Evolutionary conservation across 228 moss, liverwort and hornwort species (phyloP), one percentile per base, ranked within the genome.

Genomic region (Sphagnum fallax): DNA sequence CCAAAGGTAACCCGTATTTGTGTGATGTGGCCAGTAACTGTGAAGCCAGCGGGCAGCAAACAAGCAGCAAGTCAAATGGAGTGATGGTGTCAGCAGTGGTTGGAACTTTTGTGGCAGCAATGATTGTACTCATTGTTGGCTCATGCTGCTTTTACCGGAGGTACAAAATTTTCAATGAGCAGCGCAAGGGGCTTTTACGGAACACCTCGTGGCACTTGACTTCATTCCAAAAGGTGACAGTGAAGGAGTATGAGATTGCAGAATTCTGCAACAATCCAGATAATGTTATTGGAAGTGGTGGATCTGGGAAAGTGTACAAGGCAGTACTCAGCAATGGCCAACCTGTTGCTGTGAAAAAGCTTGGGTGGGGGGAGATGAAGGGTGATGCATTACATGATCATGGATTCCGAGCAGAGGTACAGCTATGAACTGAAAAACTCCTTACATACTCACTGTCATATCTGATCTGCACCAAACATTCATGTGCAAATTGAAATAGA

Each of bases 391-490:
- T 70, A 53, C 72, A 82, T 57, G 97, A 97, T 60, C 81, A 82
- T 64, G 97, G 92, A 61, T 97, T 97, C 81, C 75, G 80, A 75
- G 93, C 93, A 8, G 93, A 95, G 83, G 86, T 94, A 52, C 74
- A 78, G 6, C 13, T 49, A 47, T 59, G 52, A 15, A 5, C 5
- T 6, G 16, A 8, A 11, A 8, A 4, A 10, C 9, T 53, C 52
- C 53, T 7, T 8, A 53, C 10, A 52, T 16, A 6, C 9, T 67
- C 50, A 15, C 6, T 52, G 62, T 68, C 10, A 16, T 18, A 10
- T 1, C 14, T 65, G 60, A 53, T 47, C 9, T 14, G 14, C 67
- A 52, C 49, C 53, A 60, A 63, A 16, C 51, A 61, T 51, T 83
- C 60, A 14, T 72, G 52, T 70, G 66, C 52, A 10, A 4, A 62